These are phyloP conservation scores for Boletus sp. DNA, from an alignment of 1,284 basidiomycete species.

Conservation along the genomic window DNA sequence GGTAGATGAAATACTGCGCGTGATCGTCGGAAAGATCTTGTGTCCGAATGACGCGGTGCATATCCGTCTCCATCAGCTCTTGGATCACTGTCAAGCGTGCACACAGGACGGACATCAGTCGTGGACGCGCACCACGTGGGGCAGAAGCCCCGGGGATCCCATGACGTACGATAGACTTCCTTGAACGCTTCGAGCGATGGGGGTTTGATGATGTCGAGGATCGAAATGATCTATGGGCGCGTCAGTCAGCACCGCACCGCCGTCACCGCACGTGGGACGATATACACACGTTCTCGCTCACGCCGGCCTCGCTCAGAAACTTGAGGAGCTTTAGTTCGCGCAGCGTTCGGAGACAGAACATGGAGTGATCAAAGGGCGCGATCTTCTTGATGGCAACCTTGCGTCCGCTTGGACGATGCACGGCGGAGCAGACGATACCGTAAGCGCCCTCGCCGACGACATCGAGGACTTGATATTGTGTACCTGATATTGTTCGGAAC, in stretches of 20 bases:
- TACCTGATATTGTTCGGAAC: conserved; percentile 48
- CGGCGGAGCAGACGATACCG: conserved; percentile 87
- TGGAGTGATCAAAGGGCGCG: conserved; percentile 89
- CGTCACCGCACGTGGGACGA: background rate
- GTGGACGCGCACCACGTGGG: background rate
- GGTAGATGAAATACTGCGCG: conserved; percentile 79
- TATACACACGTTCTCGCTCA: conserved; percentile 86
- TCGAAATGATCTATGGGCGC: conserved; percentile 81
- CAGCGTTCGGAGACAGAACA: conserved; percentile 87
- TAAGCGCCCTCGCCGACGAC: conserved; percentile 90
- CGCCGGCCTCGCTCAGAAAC: conserved; percentile 88
- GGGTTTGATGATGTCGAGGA: conserved; percentile 94
- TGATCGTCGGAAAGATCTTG: conserved; percentile 85
- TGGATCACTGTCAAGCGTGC: conserved; percentile 60
- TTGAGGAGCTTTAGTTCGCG: conserved; percentile 89
- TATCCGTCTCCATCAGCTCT: conserved; percentile 76
- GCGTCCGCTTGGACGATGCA: conserved; percentile 78
- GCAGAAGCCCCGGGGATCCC: background rate
- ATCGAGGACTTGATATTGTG: conserved; percentile 87
- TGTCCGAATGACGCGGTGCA: conserved; percentile 76
- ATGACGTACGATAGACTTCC: conserved; percentile 81
- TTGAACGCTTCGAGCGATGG: conserved; percentile 89
- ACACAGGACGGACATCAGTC: conserved; percentile 17
- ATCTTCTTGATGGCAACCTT: conserved; percentile 94
- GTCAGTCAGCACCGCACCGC: conserved; percentile 2